These are phyloP conservation scores for Phytopythium vexans DNA, from an alignment of 352 stramenopile genomes.

Conservation along the genomic window DNA sequence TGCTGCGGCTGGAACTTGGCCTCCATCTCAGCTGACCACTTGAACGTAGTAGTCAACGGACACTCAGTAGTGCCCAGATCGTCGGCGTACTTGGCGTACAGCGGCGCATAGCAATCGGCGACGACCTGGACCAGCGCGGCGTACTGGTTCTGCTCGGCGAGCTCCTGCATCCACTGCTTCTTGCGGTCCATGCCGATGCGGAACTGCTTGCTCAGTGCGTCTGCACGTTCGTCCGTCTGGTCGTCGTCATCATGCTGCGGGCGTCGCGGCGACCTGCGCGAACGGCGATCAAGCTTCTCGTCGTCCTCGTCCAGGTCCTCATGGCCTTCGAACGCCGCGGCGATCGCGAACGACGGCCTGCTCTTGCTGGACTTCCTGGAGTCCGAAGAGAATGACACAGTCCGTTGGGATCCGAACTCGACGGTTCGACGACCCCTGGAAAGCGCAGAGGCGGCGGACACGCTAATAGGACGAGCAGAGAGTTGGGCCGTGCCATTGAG, in stretches of 20 bases:
- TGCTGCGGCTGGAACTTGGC: constrained; percentile 50
- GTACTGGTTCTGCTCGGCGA: constrained; percentile 33
- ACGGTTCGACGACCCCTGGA: no score
- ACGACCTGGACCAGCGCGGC: constrained; percentile 42
- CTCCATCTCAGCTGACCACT: constrained; percentile 10
- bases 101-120: constrained; percentile 56
- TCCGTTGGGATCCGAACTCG: neutral
- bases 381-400: neutral
- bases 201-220: constrained; percentile 37
- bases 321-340: constrained; percentile 49
- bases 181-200: constrained; percentile 61
- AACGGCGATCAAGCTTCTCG: neutral
- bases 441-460: no score
- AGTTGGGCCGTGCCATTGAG: no score
- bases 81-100: constrained; percentile 35
- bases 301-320: constrained; percentile 33
- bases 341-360: constrained; percentile 48
- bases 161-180: constrained; percentile 54
- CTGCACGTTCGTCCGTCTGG: constrained; percentile 12
- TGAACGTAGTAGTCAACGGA: constrained; percentile 4
- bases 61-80: constrained; percentile 15
- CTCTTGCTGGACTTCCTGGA: neutral
- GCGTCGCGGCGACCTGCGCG: neutral
- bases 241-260: constrained; percentile 15
- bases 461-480: no score